These are phyloP conservation scores for Starmerella bombicola DNA, from an alignment of 805 yeast species.

Conservation along the genomic window DNA sequence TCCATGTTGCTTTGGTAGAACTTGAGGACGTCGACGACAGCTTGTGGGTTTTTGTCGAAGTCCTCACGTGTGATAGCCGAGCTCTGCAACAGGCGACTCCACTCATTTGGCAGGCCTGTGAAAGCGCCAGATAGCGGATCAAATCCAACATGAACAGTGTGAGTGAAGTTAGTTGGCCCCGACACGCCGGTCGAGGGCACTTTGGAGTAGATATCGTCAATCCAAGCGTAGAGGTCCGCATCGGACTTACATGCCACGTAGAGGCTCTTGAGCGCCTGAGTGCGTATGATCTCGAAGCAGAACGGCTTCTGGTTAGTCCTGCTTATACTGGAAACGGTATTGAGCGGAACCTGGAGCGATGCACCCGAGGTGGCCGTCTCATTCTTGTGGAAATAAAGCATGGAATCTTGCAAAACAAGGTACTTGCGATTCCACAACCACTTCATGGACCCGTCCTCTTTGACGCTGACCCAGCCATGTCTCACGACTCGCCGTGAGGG, in stretches of 20 bases:
- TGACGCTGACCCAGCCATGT: conserved; percentile 81
- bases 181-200: conserved; percentile 48
- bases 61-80: conserved; percentile 82
- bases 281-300: conserved; percentile 59
- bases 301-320: conserved; percentile 61
- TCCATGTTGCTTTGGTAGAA: conserved; percentile 40
- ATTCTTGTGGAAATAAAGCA: conserved; percentile 59
- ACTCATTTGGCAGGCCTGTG: conserved; percentile 84
- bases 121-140: conserved; percentile 75
- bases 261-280: conserved; percentile 42
- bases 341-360: conserved; percentile 36
- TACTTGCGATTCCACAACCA: conserved; percentile 89
- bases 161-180: conserved; percentile 87
- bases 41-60: conserved; percentile 84
- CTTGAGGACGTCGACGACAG: conserved; percentile 81
- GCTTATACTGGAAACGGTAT: conserved; percentile 49
- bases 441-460: conserved; percentile 74
- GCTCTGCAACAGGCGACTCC: conserved; percentile 73
- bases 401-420: conserved; percentile 62
- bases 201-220: conserved; percentile 57
- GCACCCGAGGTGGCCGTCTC: conserved; percentile 32
- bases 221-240: conserved; percentile 76
- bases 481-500: conserved; percentile 20
- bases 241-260: conserved; percentile 65
- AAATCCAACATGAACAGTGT: conserved; percentile 88